Evolutionary conservation across 345 rosid species (phyloP), one percentile per base, ranked within the genome.

Genomic region (Linum tenue): DNA sequence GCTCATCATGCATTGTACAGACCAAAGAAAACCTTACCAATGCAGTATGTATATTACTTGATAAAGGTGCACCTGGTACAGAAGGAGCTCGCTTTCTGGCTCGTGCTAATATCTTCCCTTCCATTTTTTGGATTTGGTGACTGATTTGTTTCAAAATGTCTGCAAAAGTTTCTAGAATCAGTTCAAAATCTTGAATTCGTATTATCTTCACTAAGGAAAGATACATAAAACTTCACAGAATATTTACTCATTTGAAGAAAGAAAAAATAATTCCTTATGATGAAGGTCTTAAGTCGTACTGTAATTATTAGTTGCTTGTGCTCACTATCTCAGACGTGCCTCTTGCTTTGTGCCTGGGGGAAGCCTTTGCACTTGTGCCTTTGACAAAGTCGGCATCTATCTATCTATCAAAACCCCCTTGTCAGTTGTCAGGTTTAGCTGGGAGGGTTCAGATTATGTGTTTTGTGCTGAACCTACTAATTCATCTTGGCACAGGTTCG

Each of bases 401-500:
- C 44, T 41, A 41, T 41, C 44, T 41, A 41, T 3, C 44, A 41
- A 41, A 41, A 41, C 3, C 14, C 31, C 31, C 31, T 22, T 22
- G 31, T 48, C 53, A 8, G 53, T 64, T 60, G 57, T 12, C 17
- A 69, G 31, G 12, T 57, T 17, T 42, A 39, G 37, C 60, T 64
- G 72, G 37, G 66, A 62, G 14, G 59, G 43, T 36, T 65, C 60
- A 1, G 39, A 40, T n/a, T 37, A 2, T 5, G 16, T 56, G 56
- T 60, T 48, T 38, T 39, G 50, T 43, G 22, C 41, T 40, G 44
- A 43, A 63, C 56, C 72, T 67, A 39, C 64, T 62, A 61, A 58
- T 74, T 41, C 38, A 57, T 58, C 67, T 68, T 72, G 61, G 62
- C 77, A 22, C 31, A 94, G 99, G 82, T 94, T 76, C 85, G 95